These are phyloP conservation scores for Aspergillus sp. DNA, from an alignment of 2,329 filamentous ascomycete species.

Conservation along the genomic window DNA sequence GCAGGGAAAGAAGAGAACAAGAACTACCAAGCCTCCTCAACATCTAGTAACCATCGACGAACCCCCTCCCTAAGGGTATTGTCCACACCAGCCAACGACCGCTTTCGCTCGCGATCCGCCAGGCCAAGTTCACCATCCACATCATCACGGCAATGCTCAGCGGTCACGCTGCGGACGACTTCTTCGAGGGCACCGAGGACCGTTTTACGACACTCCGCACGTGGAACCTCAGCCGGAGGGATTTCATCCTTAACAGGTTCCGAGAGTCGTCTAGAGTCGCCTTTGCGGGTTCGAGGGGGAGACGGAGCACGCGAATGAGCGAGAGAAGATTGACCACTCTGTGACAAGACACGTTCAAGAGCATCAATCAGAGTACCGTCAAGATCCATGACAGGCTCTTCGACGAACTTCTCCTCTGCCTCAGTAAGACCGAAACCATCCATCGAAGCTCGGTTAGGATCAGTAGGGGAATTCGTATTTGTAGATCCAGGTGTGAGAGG, in stretches of 20 bases:
- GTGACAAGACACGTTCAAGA: conserved; percentile 48
- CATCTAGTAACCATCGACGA: conserved; percentile 48
- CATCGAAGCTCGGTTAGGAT: conserved; percentile 6
- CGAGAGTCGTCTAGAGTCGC: conserved; percentile 20
- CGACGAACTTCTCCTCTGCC: conserved; percentile 46
- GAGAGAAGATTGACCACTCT: conserved; percentile 36
- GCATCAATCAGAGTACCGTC: conserved; percentile 53
- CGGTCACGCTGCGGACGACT: conserved; percentile 50
- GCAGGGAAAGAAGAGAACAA: background rate
- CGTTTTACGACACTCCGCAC: conserved; percentile 47
- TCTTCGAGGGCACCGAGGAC: conserved; percentile 53
- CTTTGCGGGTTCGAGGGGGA: conserved; percentile 29
- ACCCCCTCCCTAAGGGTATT: conserved; percentile 52
- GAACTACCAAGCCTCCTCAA: conserved; percentile 38
- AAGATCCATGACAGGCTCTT: conserved; percentile 52
- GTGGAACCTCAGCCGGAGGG: conserved; percentile 39
- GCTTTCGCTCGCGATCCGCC: conserved; percentile 28
- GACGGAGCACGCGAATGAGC: conserved; percentile 37
- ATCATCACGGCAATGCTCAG: conserved; percentile 39
- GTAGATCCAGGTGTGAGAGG: conserved; percentile 16
- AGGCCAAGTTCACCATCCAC: conserved; percentile 24
- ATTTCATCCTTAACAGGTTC: conserved; percentile 22
- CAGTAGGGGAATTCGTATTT: conserved; percentile 20
- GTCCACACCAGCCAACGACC: conserved; percentile 31
- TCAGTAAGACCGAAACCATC: conserved; percentile 19